Conservation (phyloP, 1,139 yeast genomes). For the Geotrichum carabidarum region DNA sequence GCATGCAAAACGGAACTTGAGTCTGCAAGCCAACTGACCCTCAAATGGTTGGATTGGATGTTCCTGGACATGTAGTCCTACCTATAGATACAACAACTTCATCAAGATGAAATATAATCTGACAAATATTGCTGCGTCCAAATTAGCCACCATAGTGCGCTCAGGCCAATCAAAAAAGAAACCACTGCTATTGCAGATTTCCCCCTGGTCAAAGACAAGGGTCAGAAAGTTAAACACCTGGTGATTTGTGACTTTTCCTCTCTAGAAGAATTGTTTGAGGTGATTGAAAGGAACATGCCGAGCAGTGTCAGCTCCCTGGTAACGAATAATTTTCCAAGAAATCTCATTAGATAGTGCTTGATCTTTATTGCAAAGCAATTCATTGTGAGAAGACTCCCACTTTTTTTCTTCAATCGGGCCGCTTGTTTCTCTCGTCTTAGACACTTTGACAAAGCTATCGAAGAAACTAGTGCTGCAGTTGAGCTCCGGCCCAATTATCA, state of each 20-base stretch:
- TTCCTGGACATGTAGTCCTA: no score
- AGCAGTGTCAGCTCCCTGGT: conserved; percentile 83
- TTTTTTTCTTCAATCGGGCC: conserved; percentile 86
- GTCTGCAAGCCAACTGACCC: no score
- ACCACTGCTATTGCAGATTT: no score
- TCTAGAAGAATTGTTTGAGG: conserved; percentile 47
- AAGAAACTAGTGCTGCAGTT: conserved; percentile 82
- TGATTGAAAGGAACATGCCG: conserved; percentile 65
- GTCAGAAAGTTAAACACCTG: conserved; percentile 23
- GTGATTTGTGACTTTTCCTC: conserved; percentile 38
- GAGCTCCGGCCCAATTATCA: conserved; percentile 81
- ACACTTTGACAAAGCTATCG: conserved; percentile 75
- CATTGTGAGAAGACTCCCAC: conserved; percentile 71
- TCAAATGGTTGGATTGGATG: no score
- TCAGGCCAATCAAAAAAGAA: no score
- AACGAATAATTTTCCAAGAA: conserved; percentile 68
- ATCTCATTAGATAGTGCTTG: conserved; percentile 60
- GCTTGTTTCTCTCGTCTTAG: conserved; percentile 87
- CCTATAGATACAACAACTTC: no score
- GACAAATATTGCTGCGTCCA: no score
- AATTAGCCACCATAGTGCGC: no score
- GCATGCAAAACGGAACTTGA: no score
- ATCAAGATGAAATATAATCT: no score
- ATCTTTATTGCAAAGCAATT: conserved; percentile 73
- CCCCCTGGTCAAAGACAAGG: no score